A percentile compares a stretch with the other conserved stretches of the same genome.
Evolutionary conservation across 2,329 filamentous ascomycete genomes (phyloP).

Genomic region (Gaeumannomyces sp.): DNA sequence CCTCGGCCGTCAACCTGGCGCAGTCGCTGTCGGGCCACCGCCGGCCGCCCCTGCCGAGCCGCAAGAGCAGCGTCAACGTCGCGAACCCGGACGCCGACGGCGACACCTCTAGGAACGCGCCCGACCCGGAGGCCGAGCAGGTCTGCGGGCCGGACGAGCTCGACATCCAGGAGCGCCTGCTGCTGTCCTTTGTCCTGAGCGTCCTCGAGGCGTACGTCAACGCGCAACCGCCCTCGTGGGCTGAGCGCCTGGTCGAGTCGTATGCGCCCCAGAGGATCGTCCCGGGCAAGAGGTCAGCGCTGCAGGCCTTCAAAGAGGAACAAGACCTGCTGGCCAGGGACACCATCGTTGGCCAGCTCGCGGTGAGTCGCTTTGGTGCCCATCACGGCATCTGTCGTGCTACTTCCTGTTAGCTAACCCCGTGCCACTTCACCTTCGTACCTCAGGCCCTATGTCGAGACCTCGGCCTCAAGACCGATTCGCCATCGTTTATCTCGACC

Average conservation of each 20-base stretch:
- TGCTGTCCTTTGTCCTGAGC: conserved; percentile 74
- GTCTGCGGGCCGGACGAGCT: conserved; percentile 55
- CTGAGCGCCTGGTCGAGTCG: conserved; percentile 60
- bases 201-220: conserved; percentile 69
- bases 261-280: conserved; percentile 59
- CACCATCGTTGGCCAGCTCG: conserved; percentile 64
- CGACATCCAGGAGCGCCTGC: conserved; percentile 54
- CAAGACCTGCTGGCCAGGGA: conserved; percentile 55
- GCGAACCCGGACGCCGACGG: conserved; percentile 50
- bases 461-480: conserved; percentile 45
- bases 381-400: background rate
- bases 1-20: conserved; percentile 63
- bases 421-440: background rate
- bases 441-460: conserved; percentile 57
- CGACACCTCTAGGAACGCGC: conserved; percentile 48
- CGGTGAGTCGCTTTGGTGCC: conserved; percentile 34
- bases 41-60: conserved; percentile 54
- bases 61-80: conserved; percentile 51
- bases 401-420: background rate
- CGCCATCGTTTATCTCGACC: conserved; percentile 39
- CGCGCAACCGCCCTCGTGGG: conserved; percentile 53
- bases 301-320: conserved; percentile 56
- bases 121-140: conserved; percentile 56
- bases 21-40: conserved; percentile 62
- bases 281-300: conserved; percentile 53